These are phyloP conservation scores for Cryptococcus sp. DNA, from an alignment of 1,284 basidiomycete species.

Conservation along the genomic window DNA sequence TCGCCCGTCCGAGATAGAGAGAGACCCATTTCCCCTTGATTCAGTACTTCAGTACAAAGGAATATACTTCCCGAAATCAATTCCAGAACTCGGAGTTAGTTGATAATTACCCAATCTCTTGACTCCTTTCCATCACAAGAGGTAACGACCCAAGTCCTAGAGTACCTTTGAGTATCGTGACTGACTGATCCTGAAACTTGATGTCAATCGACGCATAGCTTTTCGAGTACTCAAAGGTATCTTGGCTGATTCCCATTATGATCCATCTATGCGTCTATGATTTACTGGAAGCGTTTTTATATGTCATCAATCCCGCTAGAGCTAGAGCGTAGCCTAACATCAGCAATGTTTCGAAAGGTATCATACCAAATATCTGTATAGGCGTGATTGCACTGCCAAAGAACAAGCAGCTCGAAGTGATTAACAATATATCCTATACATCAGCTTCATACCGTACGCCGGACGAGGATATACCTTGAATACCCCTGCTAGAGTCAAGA, in stretches of 20 bases:
- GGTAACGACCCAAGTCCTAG: too few relatives aligned
- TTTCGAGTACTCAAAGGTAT: neutral
- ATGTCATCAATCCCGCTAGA: constrained; percentile 34
- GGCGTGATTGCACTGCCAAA: constrained; percentile 74
- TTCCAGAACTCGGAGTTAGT: too few relatives aligned
- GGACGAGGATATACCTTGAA: constrained; percentile 61
- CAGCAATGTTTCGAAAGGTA: neutral
- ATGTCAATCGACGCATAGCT: too few relatives aligned
- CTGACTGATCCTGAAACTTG: too few relatives aligned
- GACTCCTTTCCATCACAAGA: too few relatives aligned
- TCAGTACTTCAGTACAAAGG: too few relatives aligned
- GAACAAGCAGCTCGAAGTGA: constrained; percentile 77
- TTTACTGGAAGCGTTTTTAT: constrained; percentile 30
- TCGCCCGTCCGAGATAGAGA: too few relatives aligned
- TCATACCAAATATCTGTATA: constrained; percentile 77
- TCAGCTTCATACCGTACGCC: neutral
- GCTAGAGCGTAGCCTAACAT: constrained; percentile 30
- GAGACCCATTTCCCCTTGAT: too few relatives aligned
- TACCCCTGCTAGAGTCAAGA: constrained; percentile 90
- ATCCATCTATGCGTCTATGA: constrained; percentile 1
- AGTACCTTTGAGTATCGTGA: too few relatives aligned
- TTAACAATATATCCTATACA: constrained; percentile 80
- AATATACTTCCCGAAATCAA: too few relatives aligned
- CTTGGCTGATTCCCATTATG: neutral
- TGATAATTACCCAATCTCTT: too few relatives aligned